phyloP scores from a whole-genome alignment of 441 rosid genomes.

The Euphorbia neoarborescens region DNA sequence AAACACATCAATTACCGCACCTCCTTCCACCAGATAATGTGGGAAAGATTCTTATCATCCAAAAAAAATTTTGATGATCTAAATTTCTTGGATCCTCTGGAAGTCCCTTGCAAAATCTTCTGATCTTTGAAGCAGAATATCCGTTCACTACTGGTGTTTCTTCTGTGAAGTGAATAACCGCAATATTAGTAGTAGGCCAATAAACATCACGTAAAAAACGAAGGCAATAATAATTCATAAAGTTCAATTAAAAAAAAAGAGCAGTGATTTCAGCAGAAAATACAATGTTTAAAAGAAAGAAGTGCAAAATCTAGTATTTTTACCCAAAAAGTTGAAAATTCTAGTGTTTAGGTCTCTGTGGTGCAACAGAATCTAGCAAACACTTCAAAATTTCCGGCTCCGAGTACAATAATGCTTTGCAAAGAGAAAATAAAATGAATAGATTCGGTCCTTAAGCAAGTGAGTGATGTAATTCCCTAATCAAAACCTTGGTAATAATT shows the following conservation, averaged over 20 bases:
- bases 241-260: neutral
- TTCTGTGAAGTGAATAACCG: constrained; percentile 22
- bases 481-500: neutral
- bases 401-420: neutral
- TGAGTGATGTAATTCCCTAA: neutral
- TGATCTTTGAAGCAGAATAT: constrained; percentile 42
- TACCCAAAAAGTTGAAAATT: neutral
- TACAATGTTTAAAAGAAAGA: neutral
- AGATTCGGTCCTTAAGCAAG: neutral
- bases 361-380: neutral
- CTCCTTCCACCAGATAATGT: constrained; percentile 90
- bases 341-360: neutral
- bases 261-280: neutral
- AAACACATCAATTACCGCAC: constrained; percentile 28
- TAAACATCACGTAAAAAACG: neutral
- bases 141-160: constrained; percentile 32
- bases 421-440: neutral
- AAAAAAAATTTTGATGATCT: constrained; percentile 35
- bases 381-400: neutral
- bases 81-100: constrained; percentile 43
- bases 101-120: constrained; percentile 34
- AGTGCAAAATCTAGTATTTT: neutral
- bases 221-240: neutral
- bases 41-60: constrained; percentile 62
- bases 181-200: neutral